phyloP scores from a whole-genome alignment of 2,329 filamentous ascomycete species.

The Hortaea werneckii region DNA sequence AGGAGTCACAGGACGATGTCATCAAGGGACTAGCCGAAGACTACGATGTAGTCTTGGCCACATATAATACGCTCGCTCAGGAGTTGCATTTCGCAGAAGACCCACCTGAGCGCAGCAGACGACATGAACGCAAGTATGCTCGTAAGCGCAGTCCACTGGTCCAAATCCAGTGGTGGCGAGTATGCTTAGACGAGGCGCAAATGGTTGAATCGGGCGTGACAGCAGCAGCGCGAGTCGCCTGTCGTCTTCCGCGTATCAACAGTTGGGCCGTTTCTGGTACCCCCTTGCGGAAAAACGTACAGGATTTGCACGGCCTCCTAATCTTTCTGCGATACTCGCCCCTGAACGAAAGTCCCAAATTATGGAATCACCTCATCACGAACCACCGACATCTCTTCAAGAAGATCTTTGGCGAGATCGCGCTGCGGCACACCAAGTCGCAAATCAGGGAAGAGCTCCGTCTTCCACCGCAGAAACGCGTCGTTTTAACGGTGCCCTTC shows the following conservation, averaged over 20 bases:
- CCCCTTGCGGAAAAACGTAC: constrained; percentile 68
- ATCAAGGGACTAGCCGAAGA: constrained; percentile 36
- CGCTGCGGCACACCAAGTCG: constrained; percentile 78
- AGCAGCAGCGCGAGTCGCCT: constrained; percentile 70
- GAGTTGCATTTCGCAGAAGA: constrained; percentile 70
- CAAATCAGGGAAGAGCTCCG: constrained; percentile 63
- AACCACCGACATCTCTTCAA: constrained; percentile 55
- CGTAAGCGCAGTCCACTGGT: constrained; percentile 70
- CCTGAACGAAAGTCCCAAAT: constrained; percentile 51
- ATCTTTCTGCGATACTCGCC: constrained; percentile 73
- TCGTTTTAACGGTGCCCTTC: constrained; percentile 83
- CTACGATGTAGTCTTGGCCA: constrained; percentile 51
- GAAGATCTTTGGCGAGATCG: constrained; percentile 58
- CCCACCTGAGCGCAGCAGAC: constrained; percentile 61
- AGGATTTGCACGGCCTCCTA: constrained; percentile 70
- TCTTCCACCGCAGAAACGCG: constrained; percentile 72
- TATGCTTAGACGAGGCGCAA: constrained; percentile 67
- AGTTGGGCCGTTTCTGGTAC: constrained; percentile 91
- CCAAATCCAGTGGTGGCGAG: constrained; percentile 77
- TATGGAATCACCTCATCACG: constrained; percentile 58
- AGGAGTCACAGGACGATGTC: constrained; percentile 27
- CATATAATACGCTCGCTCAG: constrained; percentile 59
- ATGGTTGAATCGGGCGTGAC: constrained; percentile 88
- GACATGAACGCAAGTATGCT: constrained; percentile 34
- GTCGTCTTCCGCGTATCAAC: constrained; percentile 70